phyloP scores from a whole-genome alignment of 2,329 filamentous ascomycete species.

The Ascochyta viciae-villosae region DNA sequence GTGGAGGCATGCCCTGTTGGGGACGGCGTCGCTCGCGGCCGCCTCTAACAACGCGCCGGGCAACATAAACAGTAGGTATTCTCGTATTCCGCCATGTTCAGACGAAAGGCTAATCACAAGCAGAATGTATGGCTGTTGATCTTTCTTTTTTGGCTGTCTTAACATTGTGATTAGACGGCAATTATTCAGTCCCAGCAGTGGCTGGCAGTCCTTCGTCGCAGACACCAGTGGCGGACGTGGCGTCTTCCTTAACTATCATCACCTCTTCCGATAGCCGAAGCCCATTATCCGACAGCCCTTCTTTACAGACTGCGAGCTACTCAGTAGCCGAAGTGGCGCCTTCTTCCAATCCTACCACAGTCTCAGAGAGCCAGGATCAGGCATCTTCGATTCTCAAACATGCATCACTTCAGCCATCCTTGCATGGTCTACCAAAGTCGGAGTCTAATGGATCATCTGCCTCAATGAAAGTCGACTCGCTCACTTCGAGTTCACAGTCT shows the following conservation, averaged over 20 bases:
- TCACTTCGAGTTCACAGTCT: background rate
- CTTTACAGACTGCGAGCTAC: background rate
- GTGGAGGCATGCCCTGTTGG: conserved; percentile 30
- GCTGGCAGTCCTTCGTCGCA: conserved; percentile 1
- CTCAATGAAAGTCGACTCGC: background rate
- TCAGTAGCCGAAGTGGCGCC: background rate
- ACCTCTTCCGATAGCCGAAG: background rate
- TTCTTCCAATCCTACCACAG: background rate
- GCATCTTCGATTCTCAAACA: background rate
- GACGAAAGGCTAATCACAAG: conserved; percentile 1
- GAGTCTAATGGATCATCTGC: background rate
- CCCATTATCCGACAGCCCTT: background rate
- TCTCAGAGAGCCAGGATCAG: conserved; percentile 1
- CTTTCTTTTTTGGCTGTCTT: background rate
- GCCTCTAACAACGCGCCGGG: conserved; percentile 18
- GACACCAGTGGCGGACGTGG: background rate
- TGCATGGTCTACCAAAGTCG: background rate
- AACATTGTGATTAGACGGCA: conserved; percentile 12
- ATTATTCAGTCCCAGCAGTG: conserved; percentile 10
- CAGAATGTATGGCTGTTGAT: conserved; percentile 27
- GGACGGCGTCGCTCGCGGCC: conserved; percentile 22
- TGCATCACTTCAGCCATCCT: background rate
- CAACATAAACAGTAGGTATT: conserved; percentile 27
- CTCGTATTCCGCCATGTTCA: background rate
- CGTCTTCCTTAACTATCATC: conserved; percentile 1